Conservation (phyloP, 2,329 filamentous ascomycete species). For the Pseudonectria foliicola region DNA sequence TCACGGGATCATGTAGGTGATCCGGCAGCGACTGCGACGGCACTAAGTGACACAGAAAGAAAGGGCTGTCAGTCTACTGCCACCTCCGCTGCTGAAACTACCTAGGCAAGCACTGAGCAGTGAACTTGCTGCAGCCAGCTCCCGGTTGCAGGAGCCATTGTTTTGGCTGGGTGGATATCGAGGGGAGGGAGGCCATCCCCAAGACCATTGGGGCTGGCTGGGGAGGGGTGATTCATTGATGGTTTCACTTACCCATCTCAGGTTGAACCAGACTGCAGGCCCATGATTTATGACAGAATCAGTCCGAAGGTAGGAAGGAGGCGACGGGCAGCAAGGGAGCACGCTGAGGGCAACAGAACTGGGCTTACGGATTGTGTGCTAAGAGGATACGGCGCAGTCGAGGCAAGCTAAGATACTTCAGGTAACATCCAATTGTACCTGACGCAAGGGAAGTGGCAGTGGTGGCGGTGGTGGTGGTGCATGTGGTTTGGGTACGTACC, state of each 20-base stretch:
- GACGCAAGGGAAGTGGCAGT: too few species aligned
- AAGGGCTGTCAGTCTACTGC: slow-evolving; percentile 16
- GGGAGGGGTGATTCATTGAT: slow-evolving; percentile 7
- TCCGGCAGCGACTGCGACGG: slow-evolving; percentile 54
- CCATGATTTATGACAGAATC: slow-evolving; percentile 23
- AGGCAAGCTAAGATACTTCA: too few species aligned
- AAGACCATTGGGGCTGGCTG: slow-evolving; percentile 7
- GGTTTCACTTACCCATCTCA: slow-evolving; percentile 29
- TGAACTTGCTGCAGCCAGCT: too few species aligned
- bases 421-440: too few species aligned
- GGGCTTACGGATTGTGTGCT: neutral
- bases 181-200: slow-evolving; percentile 1
- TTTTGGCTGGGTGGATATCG: slow-evolving; percentile 9
- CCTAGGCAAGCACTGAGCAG: too few species aligned
- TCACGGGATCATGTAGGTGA: slow-evolving; percentile 44
- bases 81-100: slow-evolving; percentile 6
- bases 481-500: too few species aligned
- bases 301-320: slow-evolving; percentile 18
- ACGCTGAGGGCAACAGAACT: too few species aligned
- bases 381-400: too few species aligned
- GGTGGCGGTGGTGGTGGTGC: too few species aligned
- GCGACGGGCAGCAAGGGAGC: too few species aligned
- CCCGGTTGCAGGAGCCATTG: neutral
- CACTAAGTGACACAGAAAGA: slow-evolving; percentile 33
- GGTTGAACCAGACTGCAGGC: slow-evolving; percentile 22